A percentile compares a stretch with the other conserved stretches of the same genome.
Evolutionary conservation across 148 eudicot genomes (phyloP).

Genomic region (Bassia scoparia): DNA sequence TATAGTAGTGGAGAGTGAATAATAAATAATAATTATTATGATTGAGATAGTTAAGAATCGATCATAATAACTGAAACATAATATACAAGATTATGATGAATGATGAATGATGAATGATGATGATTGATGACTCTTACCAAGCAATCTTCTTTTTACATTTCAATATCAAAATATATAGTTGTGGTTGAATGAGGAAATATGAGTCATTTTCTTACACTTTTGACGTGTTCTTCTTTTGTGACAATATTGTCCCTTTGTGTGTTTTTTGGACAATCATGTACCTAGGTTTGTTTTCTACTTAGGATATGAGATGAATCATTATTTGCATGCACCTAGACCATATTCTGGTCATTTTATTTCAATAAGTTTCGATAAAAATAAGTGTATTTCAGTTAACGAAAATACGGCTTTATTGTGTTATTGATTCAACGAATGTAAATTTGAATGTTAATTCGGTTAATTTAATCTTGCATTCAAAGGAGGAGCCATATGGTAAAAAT

Average conservation of each 20-base stretch:
- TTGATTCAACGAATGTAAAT: too few species aligned
- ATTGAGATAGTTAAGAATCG: not conserved
- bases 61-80: not conserved
- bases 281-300: not conserved
- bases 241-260: slow-evolving; percentile 5
- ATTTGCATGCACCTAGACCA: too few species aligned
- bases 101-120: slow-evolving; percentile 12
- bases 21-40: not conserved
- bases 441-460: too few species aligned
- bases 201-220: slow-evolving; percentile 16
- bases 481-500: too few species aligned
- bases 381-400: too few species aligned
- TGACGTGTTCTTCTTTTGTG: slow-evolving; percentile 21
- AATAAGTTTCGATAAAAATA: too few species aligned
- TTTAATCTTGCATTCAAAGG: too few species aligned
- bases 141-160: slow-evolving; percentile 1
- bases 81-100: not conserved
- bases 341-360: too few species aligned
- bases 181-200: not conserved
- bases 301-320: too few species aligned
- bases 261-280: not conserved
- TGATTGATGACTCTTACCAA: slow-evolving; percentile 2
- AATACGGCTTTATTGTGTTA: too few species aligned
- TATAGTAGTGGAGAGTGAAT: not conserved
- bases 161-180: slow-evolving; percentile 13